Conservation (phyloP, 495 filamentous ascomycete species). For the Lepidopterella palustris region DNA sequence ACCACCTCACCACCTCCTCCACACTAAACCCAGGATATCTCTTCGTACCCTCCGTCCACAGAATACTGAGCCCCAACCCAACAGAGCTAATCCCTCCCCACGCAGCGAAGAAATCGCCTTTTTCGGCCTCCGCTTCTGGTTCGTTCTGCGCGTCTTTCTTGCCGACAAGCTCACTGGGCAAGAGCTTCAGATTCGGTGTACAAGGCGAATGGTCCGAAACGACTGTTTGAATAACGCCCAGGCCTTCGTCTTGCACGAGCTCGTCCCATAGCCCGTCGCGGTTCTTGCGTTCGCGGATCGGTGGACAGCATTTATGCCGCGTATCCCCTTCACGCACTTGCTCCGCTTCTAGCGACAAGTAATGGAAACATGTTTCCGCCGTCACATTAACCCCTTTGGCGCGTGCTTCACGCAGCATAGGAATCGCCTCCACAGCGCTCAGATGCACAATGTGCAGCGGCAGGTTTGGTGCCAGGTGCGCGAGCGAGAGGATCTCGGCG, state of each 20-base stretch:
- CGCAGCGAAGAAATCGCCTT: conserved; percentile 86
- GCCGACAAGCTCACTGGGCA: conserved; percentile 56
- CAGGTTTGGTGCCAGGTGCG: conserved; percentile 73
- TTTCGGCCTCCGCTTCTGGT: conserved; percentile 29
- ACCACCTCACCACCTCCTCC: conserved; percentile 75
- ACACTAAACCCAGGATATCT: conserved; percentile 47
- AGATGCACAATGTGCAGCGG: conserved; percentile 93
- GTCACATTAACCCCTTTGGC: conserved; percentile 80
- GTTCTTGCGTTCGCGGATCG: conserved; percentile 78
- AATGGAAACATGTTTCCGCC: conserved; percentile 98
- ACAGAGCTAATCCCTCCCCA: conserved; percentile 97
- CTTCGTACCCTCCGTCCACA: conserved; percentile 70
- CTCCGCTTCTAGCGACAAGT: conserved; percentile 85
- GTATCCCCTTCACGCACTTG: conserved; percentile 84
- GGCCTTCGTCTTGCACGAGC: conserved; percentile 49
- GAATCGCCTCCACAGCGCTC: conserved; percentile 87
- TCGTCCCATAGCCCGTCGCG: conserved; percentile 87
- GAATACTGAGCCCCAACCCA: conserved; percentile 82
- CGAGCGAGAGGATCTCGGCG: conserved; percentile 73
- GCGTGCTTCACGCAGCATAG: conserved; percentile 73
- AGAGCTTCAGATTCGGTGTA: conserved; percentile 86
- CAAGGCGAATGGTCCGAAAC: conserved; percentile 98
- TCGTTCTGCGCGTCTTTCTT: conserved; percentile 34
- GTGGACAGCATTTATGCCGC: conserved; percentile 95
- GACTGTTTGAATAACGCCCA: conserved; percentile 83